Evolutionary conservation across 2,329 filamentous ascomycete genomes (phyloP).

Genomic region (Cladosporium sphaerospermum): DNA sequence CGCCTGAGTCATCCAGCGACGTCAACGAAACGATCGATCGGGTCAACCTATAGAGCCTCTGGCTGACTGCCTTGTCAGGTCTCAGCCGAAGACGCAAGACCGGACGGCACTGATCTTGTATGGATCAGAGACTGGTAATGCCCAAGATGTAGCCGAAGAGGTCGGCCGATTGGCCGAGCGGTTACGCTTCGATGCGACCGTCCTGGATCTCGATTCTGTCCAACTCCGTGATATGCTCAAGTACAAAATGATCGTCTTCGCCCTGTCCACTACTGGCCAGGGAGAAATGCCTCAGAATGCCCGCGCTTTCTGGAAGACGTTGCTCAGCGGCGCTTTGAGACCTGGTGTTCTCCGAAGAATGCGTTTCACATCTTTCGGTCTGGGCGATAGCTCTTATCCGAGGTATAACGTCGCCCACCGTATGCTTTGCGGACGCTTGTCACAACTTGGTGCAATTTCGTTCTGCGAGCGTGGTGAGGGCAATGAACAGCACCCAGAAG

Average conservation of each 20-base stretch:
- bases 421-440: slow-evolving; percentile 76
- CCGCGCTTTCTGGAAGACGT: slow-evolving; percentile 72
- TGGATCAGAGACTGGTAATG: slow-evolving; percentile 91
- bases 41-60: not conserved
- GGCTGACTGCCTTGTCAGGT: slow-evolving; percentile 6
- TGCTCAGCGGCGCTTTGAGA: slow-evolving; percentile 72
- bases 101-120: slow-evolving; percentile 69
- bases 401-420: slow-evolving; percentile 91
- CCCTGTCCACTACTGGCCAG: slow-evolving; percentile 88
- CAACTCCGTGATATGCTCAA: slow-evolving; percentile 50
- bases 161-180: slow-evolving; percentile 68
- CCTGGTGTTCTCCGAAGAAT: slow-evolving; percentile 62
- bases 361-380: slow-evolving; percentile 77
- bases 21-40: not conserved
- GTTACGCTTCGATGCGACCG: slow-evolving; percentile 67
- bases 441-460: slow-evolving; percentile 73
- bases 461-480: slow-evolving; percentile 77
- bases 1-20: not conserved
- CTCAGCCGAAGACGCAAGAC: not conserved
- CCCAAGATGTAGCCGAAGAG: slow-evolving; percentile 84
- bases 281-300: slow-evolving; percentile 87
- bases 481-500: slow-evolving; percentile 89
- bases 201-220: slow-evolving; percentile 71
- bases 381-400: slow-evolving; percentile 90
- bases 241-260: slow-evolving; percentile 62